Base-by-base conservation (phyloP, 805 yeast genomes). In the Yarrowia bubula region DNA sequence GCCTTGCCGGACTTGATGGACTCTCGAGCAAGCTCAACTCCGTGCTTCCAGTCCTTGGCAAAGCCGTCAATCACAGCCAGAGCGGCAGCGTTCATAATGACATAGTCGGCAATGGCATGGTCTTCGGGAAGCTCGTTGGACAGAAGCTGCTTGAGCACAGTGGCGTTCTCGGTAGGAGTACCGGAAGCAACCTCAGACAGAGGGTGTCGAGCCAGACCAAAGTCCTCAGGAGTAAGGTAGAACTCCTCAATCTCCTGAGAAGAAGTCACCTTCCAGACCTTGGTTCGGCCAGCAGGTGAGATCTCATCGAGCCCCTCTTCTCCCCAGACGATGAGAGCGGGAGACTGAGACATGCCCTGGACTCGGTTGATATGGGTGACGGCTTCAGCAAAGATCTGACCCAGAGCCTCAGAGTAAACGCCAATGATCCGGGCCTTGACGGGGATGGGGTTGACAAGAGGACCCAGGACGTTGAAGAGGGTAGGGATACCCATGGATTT, bases 401-500 rank as follows among this genome's bases (percentile, higher is more conserved):
- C 99, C 68, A 95, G 76, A 8, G 78, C 78, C 69, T 89, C 89
- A 17, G 91, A 80, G 75, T 89, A 91, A 1, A 95, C 99, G 48
- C 99, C 99, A 50, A 95, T 80, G 14, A 95, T 86, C 68, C 98
- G 82, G 5, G 95, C 89, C 67, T 83, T 82, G 22, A 85, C 78
- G 1, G 92, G 92, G 8, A 90, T 90, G 3, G 99, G 99, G 78
- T 95, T 96, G 68, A 95, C 79, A 67, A 95, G 77, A 0, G 99
- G 99, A 0, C 99, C 99, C 66, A 95, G 77, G 11, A 95, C 86
- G 75, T 95, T 95, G 82, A 95, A 95, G 28, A 95, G 90, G 1
- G 98, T 88, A 1, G 98, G 98, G 10, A 93, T 83, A 0, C 97
- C 97, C 66, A 95, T 75, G 32, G 84, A 79, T 48, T 87, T 82